Conservation (phyloP, 2,329 filamentous ascomycete species). For the Colletotrichum sp. region DNA sequence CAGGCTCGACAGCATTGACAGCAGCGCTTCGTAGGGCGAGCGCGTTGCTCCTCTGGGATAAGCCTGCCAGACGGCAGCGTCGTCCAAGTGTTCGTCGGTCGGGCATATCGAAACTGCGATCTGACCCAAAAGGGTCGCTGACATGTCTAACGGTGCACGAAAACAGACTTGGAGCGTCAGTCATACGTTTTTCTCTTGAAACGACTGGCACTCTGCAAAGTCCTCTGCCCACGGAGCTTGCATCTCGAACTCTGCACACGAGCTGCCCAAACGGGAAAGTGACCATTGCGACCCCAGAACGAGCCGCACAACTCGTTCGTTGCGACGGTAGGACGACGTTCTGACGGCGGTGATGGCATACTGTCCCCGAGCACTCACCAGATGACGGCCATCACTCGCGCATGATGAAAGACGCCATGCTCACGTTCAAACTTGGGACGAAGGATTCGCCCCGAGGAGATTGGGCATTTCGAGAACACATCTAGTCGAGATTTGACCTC, state of each 20-base stretch:
- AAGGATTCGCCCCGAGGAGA: background rate
- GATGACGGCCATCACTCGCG: background rate
- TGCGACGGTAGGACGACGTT: background rate
- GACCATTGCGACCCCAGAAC: background rate
- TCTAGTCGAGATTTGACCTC: background rate
- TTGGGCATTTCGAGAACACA: background rate
- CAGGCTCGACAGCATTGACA: background rate
- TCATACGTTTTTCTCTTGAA: background rate
- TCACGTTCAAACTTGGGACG: background rate
- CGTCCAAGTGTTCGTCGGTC: conserved; percentile 8
- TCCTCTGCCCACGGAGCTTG: background rate
- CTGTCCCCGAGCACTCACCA: background rate
- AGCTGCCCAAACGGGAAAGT: background rate
- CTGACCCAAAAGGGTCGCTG: background rate
- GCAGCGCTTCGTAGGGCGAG: background rate
- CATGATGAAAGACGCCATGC: background rate
- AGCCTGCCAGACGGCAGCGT: background rate
- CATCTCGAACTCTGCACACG: background rate
- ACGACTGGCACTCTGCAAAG: background rate
- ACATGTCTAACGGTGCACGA: background rate
- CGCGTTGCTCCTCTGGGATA: background rate
- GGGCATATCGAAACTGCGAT: conserved; percentile 5
- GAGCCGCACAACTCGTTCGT: background rate
- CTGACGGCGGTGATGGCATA: background rate
- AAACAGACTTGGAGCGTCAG: background rate